A percentile compares a stretch with the other conserved stretches of the same genome.
These are phyloP conservation scores for Aspergillus pseudotamarii DNA, from an alignment of 2,329 filamentous ascomycete genomes.

Conservation along the genomic window DNA sequence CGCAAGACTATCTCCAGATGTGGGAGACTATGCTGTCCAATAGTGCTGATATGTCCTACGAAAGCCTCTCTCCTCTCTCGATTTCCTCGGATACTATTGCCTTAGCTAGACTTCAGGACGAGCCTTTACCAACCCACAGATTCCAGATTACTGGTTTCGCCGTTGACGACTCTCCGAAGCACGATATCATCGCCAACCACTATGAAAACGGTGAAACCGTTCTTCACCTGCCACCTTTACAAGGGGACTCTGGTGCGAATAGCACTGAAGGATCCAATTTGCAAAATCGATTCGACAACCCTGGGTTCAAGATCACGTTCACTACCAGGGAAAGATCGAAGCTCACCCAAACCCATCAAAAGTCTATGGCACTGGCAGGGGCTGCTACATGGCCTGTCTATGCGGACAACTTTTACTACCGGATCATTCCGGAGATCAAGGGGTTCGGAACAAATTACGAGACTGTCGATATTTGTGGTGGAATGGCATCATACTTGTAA, in stretches of 20 bases:
- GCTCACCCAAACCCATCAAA: conserved; percentile 8
- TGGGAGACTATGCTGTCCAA: conserved; percentile 4
- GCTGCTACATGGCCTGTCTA: conserved; percentile 1
- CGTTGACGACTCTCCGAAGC: conserved; percentile 2
- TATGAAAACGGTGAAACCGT: conserved; percentile 2
- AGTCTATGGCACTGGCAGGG: neutral
- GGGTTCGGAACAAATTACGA: conserved; percentile 11
- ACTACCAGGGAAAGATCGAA: conserved; percentile 6
- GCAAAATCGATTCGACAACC: conserved; percentile 6
- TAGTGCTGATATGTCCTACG: conserved; percentile 1
- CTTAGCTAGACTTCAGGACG: neutral
- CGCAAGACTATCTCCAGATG: neutral
- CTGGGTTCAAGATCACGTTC: conserved; percentile 12
- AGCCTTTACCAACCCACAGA: neutral
- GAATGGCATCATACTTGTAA: conserved; percentile 3
- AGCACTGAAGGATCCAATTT: neutral
- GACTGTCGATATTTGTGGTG: conserved; percentile 11
- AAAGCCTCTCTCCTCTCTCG: conserved; percentile 4
- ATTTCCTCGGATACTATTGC: neutral
- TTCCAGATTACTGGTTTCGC: conserved; percentile 6
- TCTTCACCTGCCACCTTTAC: conserved; percentile 3
- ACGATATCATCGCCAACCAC: conserved; percentile 4
- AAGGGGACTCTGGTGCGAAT: neutral
- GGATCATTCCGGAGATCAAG: conserved; percentile 11
- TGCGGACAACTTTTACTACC: conserved; percentile 10